A percentile compares a stretch with the other conserved stretches of the same genome.
phyloP scores from a whole-genome alignment of 2,329 filamentous ascomycete genomes.

The Coniochaeta ligniaria region DNA sequence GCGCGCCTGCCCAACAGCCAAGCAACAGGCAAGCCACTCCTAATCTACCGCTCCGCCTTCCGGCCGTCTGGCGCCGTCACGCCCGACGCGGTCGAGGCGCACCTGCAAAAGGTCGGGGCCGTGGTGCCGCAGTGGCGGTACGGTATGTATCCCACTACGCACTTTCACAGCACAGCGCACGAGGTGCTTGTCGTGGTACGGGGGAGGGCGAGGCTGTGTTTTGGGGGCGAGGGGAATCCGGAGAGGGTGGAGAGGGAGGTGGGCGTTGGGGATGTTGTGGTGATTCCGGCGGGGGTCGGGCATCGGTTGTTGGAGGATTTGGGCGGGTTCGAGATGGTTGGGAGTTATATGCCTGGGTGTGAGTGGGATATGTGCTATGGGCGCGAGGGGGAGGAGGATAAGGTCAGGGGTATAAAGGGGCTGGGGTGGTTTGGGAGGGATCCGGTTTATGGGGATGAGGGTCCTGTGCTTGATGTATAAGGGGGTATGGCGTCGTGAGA shows the following conservation, averaged over 20 bases:
- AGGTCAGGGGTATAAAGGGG: background rate
- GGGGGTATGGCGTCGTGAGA: too few relatives aligned
- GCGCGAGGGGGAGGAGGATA: background rate
- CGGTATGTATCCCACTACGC: background rate
- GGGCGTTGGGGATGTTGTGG: background rate
- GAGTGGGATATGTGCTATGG: background rate
- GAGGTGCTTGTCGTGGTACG: background rate
- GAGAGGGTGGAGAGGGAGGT: background rate
- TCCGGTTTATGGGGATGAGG: background rate
- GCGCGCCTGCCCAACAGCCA: background rate
- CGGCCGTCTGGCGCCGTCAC: background rate
- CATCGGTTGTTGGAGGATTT: background rate
- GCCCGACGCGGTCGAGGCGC: background rate
- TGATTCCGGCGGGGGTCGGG: background rate
- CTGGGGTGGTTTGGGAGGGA: background rate
- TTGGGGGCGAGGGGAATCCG: background rate
- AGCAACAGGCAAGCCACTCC: background rate
- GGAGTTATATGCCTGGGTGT: constrained; percentile 22
- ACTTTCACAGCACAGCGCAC: background rate
- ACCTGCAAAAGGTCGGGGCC: background rate
- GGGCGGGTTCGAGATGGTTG: constrained; percentile 35
- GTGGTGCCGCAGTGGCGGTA: background rate
- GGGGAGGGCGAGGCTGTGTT: background rate
- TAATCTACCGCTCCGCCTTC: background rate
- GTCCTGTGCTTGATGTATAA: background rate